These are phyloP conservation scores for Pleurotus ostreatus DNA, from an alignment of 768 basidiomycete species.

Conservation along the genomic window DNA sequence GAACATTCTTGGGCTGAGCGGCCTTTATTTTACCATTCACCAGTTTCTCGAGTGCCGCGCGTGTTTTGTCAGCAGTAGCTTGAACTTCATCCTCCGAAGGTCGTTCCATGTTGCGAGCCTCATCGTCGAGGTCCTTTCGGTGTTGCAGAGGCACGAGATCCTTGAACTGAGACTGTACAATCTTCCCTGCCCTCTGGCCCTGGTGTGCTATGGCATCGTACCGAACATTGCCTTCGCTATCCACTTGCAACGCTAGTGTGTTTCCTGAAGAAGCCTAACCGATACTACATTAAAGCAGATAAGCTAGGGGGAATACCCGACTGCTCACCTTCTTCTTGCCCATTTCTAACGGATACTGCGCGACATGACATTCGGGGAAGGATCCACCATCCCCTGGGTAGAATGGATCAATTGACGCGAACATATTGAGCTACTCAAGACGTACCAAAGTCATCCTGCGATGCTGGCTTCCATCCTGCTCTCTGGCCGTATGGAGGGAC, in stretches of 20 bases:
- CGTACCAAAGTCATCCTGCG: conserved; percentile 82
- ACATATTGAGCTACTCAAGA: conserved; percentile 7
- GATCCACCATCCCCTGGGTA: conserved; percentile 74
- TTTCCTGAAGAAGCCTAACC: conserved; percentile 83
- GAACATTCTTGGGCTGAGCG: conserved; percentile 94
- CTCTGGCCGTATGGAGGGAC: conserved; percentile 87
- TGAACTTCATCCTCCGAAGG: conserved; percentile 93
- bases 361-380: conserved; percentile 93
- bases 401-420: background rate
- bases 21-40: conserved; percentile 97
- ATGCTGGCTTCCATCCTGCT: conserved; percentile 79
- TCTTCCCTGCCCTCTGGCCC: conserved; percentile 83
- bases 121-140: conserved; percentile 82
- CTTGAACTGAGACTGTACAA: conserved; percentile 94
- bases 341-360: conserved; percentile 95
- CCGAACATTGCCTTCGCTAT: conserved; percentile 92
- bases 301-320: background rate
- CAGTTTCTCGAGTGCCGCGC: conserved; percentile 88
- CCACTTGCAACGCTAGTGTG: conserved; percentile 94
- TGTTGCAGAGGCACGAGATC: conserved; percentile 92
- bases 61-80: conserved; percentile 87
- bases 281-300: conserved; percentile 3
- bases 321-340: conserved; percentile 85
- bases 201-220: conserved; percentile 97
- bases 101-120: conserved; percentile 75